A percentile compares a stretch with the other conserved stretches of the same genome.
Conservation (phyloP, 192 early-diverging fungal species). For the Backusella parvicylindrica region DNA sequence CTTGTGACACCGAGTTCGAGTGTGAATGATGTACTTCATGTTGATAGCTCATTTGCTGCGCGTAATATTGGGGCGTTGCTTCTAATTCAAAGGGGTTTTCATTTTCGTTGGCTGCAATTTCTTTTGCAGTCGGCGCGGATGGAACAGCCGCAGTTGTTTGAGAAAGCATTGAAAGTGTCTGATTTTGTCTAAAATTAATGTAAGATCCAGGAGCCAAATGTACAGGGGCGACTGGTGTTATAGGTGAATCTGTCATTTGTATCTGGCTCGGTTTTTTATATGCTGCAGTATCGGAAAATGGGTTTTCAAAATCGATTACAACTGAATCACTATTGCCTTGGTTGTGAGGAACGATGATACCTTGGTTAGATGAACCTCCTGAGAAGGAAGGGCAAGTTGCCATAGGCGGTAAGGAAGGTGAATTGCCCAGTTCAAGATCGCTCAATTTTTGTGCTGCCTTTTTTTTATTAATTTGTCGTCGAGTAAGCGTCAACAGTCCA, state of each 20-base stretch:
- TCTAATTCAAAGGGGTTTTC: background rate
- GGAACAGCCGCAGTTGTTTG: background rate
- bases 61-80: background rate
- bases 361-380: background rate
- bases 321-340: background rate
- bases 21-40: background rate
- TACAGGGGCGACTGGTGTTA: background rate
- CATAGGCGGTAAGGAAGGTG: background rate
- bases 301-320: background rate
- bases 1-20: background rate
- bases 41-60: background rate
- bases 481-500: background rate
- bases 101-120: background rate
- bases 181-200: background rate
- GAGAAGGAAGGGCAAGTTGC: background rate
- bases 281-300: background rate
- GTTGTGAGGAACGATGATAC: background rate
- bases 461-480: background rate
- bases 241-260: background rate
- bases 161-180: background rate
- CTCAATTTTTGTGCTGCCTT: background rate
- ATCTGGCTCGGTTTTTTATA: background rate
- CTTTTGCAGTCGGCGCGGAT: conserved; percentile 17
- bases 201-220: background rate
- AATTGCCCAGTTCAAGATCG: background rate